Conservation (phyloP, 805 yeast species). For the Metschnikowia aberdeeniae region DNA sequence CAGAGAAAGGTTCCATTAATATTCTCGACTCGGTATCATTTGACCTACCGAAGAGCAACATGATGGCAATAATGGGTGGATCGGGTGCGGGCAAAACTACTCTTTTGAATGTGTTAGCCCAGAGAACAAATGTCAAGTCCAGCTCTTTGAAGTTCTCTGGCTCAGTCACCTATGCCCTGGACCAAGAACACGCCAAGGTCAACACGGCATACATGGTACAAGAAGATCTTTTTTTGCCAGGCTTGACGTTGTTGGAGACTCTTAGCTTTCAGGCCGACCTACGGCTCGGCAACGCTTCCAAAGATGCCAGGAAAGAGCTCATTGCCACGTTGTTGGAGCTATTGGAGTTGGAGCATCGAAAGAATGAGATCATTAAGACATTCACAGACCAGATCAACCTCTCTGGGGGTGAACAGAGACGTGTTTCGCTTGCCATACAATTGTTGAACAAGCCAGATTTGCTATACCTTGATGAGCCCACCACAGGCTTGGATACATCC, state of each 20-base stretch:
- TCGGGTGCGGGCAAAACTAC: conserved; percentile 89
- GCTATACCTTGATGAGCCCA: conserved; percentile 80
- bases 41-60: conserved; percentile 54
- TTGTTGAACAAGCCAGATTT: conserved; percentile 71
- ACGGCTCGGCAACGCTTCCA: conserved; percentile 48
- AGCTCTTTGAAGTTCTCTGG: conserved; percentile 43
- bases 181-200: conserved; percentile 14
- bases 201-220: conserved; percentile 66
- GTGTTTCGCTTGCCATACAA: conserved; percentile 76
- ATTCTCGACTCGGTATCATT: conserved; percentile 49
- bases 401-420: conserved; percentile 81
- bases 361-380: conserved; percentile 52
- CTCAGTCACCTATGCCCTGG: conserved; percentile 28
- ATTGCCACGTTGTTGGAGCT: conserved; percentile 60
- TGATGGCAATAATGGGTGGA: conserved; percentile 83
- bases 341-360: conserved; percentile 62
- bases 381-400: conserved; percentile 52
- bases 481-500: conserved; percentile 80
- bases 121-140: conserved; percentile 41
- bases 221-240: conserved; percentile 68
- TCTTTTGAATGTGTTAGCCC: conserved; percentile 60
- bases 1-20: conserved; percentile 9
- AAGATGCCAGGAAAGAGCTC: conserved; percentile 43
- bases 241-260: conserved; percentile 69
- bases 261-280: conserved; percentile 67